phyloP scores from a whole-genome alignment of 1,139 yeast genomes.

The Waltiozyma sp. region DNA sequence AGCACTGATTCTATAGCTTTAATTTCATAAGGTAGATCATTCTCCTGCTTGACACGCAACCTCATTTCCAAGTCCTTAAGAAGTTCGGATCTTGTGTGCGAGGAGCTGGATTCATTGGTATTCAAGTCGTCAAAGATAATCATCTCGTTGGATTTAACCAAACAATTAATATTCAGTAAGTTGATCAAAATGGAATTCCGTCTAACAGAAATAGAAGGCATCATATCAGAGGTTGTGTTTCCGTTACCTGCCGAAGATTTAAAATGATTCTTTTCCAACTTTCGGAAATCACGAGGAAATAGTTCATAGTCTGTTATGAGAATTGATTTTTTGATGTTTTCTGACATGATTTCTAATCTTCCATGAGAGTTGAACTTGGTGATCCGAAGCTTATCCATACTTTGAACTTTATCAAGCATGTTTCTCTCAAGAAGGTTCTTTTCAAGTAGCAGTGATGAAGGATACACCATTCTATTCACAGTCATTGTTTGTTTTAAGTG shows the following conservation, averaged over 20 bases:
- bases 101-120: slow-evolving; percentile 19
- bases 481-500: background rate
- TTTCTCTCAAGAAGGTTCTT: slow-evolving; percentile 26
- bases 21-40: slow-evolving; percentile 51
- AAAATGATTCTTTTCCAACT: slow-evolving; percentile 47
- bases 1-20: slow-evolving; percentile 83
- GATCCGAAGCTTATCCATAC: slow-evolving; percentile 25
- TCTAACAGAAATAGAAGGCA: slow-evolving; percentile 61
- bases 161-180: slow-evolving; percentile 57
- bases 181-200: slow-evolving; percentile 51
- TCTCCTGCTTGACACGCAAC: slow-evolving; percentile 14
- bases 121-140: slow-evolving; percentile 55
- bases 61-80: slow-evolving; percentile 40
- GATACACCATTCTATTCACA: slow-evolving; percentile 2
- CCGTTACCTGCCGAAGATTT: background rate
- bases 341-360: slow-evolving; percentile 43
- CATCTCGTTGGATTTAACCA: slow-evolving; percentile 53
- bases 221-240: slow-evolving; percentile 41
- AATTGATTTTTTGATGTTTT: slow-evolving; percentile 48
- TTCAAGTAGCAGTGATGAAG: slow-evolving; percentile 23
- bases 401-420: slow-evolving; percentile 16
- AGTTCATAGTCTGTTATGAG: slow-evolving; percentile 35
- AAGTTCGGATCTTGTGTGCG: slow-evolving; percentile 28
- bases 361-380: slow-evolving; percentile 54
- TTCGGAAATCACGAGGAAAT: slow-evolving; percentile 66